Conservation (phyloP, 345 rosid species). For the Aquilaria sinensis region DNA sequence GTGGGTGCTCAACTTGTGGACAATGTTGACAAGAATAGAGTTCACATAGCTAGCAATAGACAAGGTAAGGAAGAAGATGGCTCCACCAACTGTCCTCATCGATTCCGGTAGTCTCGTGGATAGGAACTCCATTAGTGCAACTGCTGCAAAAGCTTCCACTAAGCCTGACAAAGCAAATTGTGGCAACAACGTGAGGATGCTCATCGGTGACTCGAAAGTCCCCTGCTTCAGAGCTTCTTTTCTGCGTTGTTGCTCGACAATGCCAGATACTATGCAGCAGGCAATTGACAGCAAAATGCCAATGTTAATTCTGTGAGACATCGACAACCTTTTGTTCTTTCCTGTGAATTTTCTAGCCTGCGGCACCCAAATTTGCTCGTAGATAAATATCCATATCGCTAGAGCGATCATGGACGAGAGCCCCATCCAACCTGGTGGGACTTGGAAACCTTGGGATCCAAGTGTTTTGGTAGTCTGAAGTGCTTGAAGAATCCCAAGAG, state of each 20-base stretch:
- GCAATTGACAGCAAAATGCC: conserved; percentile 43
- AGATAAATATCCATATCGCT: conserved; percentile 46
- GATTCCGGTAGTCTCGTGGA: conserved; percentile 49
- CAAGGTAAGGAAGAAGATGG: conserved; percentile 49
- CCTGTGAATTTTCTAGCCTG: conserved; percentile 23
- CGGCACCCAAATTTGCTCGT: conserved; percentile 39
- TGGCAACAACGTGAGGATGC: conserved; percentile 33
- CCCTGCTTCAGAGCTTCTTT: conserved; percentile 26
- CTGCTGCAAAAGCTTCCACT: conserved; percentile 55
- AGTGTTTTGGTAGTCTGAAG: conserved; percentile 34
- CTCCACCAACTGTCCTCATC: conserved; percentile 68
- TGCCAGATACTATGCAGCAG: conserved; percentile 38
- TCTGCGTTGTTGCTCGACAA: conserved; percentile 37
- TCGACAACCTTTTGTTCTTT: conserved; percentile 32
- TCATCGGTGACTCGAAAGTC: conserved; percentile 38
- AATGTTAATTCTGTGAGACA: conserved; percentile 35
- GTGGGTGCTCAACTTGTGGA: conserved; percentile 9
- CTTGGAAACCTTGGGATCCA: conserved; percentile 19
- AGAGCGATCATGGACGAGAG: conserved; percentile 47
- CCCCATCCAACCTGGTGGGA: conserved; percentile 65
- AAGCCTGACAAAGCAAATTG: conserved; percentile 54
- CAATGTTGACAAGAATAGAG: conserved; percentile 19
- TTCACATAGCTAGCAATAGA: conserved; percentile 31
- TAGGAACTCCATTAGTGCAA: conserved; percentile 51
- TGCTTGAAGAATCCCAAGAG: conserved; percentile 48